Evolutionary conservation across 75 land plant species (phyloP), one percentile per base, ranked within the genome.

Genomic region (Pinus taeda): DNA sequence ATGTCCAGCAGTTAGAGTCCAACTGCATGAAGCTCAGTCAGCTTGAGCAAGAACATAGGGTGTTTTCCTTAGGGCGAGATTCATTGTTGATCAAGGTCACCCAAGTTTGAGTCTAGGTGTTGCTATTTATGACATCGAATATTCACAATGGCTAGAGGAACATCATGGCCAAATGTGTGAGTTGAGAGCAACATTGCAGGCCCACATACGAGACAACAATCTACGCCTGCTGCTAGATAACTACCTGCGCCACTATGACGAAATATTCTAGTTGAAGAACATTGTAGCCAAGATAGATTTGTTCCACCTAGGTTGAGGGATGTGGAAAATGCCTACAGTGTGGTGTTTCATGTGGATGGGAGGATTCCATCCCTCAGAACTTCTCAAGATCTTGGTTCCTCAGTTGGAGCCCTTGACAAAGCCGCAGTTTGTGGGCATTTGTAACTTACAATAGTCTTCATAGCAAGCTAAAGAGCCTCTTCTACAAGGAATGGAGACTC

Each of bases 301-400:
- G 21, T 86, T 92, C 74, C 97, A 92, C 65, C 81, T 94, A 45
- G 81, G 83, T 57, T 88, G 90, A 30, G 97, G 97, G 64, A 86
- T 86, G 83, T 94, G 97, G 97, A 80, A 84, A 30, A 83, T 91
- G 24, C 91, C 97, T 7, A 92, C 94, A 15, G 97, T 92, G 78
- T 89, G 97, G 12, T 94, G 94, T 74, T 94, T 92, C 87, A 79
- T 94, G 33, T 94, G 97, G 97, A 90, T 94, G 86, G 94, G 92
- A 14, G 94, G 97, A 22, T 94, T 94, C 73, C 85, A 90, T 37
- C 94, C 97, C 12, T 94, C 97, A 11, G 92, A 92, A 11, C 87
- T 94, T 70, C 81, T 94, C 73, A 92, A 90, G 93, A 84, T 87
- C 62, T 49, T 90, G 49, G 73, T 85, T n/a, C 70, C 90, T 36